phyloP scores from a whole-genome alignment of 345 rosid species.

The Hibiscus trionum region DNA sequence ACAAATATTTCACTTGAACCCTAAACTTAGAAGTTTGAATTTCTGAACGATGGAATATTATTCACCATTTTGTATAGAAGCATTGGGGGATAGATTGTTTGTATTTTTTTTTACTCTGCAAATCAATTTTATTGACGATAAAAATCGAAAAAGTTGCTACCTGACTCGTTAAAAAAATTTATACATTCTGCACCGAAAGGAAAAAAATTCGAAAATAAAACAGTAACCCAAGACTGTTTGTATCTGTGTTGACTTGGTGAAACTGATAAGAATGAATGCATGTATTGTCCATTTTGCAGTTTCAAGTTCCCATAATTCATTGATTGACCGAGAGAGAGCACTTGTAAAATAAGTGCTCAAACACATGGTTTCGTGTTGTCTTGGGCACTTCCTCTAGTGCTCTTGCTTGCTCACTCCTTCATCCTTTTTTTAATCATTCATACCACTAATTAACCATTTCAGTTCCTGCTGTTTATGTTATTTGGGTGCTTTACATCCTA shows the following conservation, averaged over 20 bases:
- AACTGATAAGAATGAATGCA: neutral
- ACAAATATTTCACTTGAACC: neutral
- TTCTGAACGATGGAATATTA: no score
- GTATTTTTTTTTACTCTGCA: no score
- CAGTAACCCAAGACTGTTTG: neutral
- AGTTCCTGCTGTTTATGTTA: neutral
- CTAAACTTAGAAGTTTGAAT: no score
- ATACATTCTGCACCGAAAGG: no score
- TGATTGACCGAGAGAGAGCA: neutral
- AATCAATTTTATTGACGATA: no score
- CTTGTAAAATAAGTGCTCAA: slow-evolving; percentile 4
- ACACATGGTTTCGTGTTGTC: slow-evolving; percentile 7
- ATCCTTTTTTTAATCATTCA: neutral
- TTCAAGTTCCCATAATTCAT: slow-evolving; percentile 4
- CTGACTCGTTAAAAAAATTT: no score
- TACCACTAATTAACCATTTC: neutral
- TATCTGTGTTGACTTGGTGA: neutral
- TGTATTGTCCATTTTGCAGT: neutral
- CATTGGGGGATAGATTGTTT: neutral
- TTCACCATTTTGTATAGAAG: neutral
- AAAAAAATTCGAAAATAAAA: no score
- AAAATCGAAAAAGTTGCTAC: no score
- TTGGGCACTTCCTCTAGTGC: neutral
- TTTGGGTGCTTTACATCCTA: neutral
- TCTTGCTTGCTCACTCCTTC: neutral